Conservation (phyloP, 2,329 filamentous ascomycete genomes). For the Stachybotrys echinatus region DNA sequence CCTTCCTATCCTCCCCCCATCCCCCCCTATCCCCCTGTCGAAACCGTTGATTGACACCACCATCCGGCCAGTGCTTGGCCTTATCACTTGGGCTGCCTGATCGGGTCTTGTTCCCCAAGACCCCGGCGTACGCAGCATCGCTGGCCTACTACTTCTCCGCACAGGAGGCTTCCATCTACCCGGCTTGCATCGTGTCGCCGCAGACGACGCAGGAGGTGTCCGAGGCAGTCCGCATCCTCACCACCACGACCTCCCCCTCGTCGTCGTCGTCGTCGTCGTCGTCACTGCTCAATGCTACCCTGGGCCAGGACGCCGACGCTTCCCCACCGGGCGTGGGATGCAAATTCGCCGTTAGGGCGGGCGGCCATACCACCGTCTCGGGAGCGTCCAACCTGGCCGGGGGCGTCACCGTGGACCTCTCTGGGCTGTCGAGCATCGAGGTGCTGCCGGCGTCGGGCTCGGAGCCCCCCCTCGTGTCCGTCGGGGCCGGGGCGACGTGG, state of each 20-base stretch:
- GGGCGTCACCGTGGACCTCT: slow-evolving; percentile 34
- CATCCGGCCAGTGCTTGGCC: neutral
- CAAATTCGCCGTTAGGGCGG: slow-evolving; percentile 24
- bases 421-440: slow-evolving; percentile 15
- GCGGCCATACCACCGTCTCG: slow-evolving; percentile 24
- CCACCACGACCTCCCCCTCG: neutral
- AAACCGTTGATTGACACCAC: neutral
- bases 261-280: too few relatives aligned
- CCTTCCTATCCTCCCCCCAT: too few relatives aligned
- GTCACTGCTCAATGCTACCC: too few relatives aligned
- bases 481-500: slow-evolving; percentile 1
- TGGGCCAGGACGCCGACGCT: neutral
- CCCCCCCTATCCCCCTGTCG: too few relatives aligned
- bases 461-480: neutral
- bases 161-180: neutral
- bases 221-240: neutral
- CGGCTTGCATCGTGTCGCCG: neutral
- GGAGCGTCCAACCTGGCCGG: slow-evolving; percentile 31
- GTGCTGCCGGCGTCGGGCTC: neutral
- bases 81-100: neutral
- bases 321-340: slow-evolving; percentile 10
- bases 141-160: neutral
- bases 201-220: neutral
- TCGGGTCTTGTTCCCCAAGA: neutral
- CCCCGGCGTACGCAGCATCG: neutral